These are phyloP conservation scores for Hortaea sp. DNA, from an alignment of 2,329 filamentous ascomycete species.

Conservation along the genomic window DNA sequence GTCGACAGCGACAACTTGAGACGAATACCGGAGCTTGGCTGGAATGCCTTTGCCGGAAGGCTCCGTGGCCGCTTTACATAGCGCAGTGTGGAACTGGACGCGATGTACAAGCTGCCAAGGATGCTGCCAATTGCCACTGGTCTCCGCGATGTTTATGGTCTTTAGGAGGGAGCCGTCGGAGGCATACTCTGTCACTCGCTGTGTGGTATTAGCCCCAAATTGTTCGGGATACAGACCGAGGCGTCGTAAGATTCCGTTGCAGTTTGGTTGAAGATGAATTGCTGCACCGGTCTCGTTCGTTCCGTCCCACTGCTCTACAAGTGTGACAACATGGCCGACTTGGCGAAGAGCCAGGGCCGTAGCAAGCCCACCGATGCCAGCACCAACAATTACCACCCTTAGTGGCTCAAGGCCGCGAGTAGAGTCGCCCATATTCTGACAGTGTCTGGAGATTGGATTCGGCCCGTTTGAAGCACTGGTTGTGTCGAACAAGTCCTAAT, in stretches of 20 bases:
- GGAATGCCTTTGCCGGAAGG: conserved; percentile 14
- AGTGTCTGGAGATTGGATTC: conserved; percentile 9
- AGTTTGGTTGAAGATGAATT: conserved; percentile 18
- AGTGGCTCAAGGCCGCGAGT: too few relatives aligned
- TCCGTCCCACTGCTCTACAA: conserved; percentile 18
- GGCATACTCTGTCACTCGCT: conserved; percentile 8
- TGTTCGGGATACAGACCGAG: conserved; percentile 10
- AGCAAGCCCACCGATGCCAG: conserved; percentile 22
- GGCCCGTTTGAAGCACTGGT: conserved; percentile 2
- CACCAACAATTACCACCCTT: conserved; percentile 21
- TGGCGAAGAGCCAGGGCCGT: conserved; percentile 17
- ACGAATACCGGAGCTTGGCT: conserved; percentile 14
- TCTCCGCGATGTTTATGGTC: conserved; percentile 4
- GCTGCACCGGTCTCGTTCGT: conserved; percentile 20
- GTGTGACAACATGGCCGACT: conserved; percentile 18
- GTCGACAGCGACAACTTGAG: conserved; percentile 17
- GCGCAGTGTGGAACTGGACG: conserved; percentile 20
- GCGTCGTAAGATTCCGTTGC: conserved; percentile 11
- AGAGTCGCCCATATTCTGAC: too few relatives aligned
- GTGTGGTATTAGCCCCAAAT: conserved; percentile 10
- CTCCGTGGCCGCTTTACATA: conserved; percentile 15
- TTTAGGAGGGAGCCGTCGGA: conserved; percentile 7
- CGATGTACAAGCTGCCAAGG: conserved; percentile 21
- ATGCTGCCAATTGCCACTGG: conserved; percentile 14
- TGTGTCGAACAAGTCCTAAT: too few relatives aligned